Percentiles rank a stretch among this genome's conserved stretches.
phyloP scores from a whole-genome alignment of 305 asterid species.

The Fraxinus sp. region DNA sequence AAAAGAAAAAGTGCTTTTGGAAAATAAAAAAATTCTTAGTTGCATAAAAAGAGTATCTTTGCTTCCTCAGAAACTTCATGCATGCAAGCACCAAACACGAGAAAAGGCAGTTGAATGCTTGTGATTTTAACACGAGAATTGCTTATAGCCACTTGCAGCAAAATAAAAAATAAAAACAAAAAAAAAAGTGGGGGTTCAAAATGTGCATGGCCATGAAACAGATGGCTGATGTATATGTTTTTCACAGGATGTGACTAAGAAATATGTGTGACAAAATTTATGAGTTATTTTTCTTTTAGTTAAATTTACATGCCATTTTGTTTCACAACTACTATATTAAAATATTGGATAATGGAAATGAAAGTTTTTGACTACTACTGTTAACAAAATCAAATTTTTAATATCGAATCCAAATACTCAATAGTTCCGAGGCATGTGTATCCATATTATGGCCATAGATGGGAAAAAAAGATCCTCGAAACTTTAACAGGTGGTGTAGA shows the following conservation, averaged over 20 bases:
- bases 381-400: not conserved
- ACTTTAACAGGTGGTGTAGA: not conserved
- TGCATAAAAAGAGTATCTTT: not conserved
- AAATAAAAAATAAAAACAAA: not conserved
- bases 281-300: not conserved
- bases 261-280: not conserved
- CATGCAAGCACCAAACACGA: not conserved
- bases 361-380: not conserved
- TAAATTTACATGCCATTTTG: not conserved
- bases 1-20: not conserved
- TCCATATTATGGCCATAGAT: not conserved
- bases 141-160: slow-evolving; percentile 21
- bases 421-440: not conserved
- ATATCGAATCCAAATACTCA: not conserved
- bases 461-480: not conserved
- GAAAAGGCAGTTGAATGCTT: not conserved
- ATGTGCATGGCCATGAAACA: not conserved
- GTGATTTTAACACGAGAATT: slow-evolving; percentile 18
- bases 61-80: not conserved
- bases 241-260: not conserved
- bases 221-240: not conserved
- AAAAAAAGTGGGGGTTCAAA: slow-evolving; percentile 11
- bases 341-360: too few species aligned
- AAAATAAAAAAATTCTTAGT: not conserved
- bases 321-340: too few species aligned